Evolutionary conservation across 163 green algal genomes (phyloP).

Genomic region (Scenedesmus sp.): DNA sequence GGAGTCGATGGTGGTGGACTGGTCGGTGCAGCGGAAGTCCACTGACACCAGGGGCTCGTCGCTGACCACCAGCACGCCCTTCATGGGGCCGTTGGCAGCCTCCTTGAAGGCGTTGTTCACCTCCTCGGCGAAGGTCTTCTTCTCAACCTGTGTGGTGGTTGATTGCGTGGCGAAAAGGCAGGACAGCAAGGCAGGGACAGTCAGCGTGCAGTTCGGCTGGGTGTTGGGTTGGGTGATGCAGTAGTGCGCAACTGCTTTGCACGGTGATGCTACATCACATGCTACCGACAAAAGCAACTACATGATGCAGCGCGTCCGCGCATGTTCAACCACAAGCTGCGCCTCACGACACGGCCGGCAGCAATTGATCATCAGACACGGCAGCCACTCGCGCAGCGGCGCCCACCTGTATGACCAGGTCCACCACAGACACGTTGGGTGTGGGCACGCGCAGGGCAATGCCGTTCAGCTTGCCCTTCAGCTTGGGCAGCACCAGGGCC

Average conservation of each 20-base stretch:
- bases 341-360: no score
- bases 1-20: slow-evolving; percentile 95
- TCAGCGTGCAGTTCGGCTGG: no score
- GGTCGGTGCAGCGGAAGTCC: slow-evolving; percentile 95
- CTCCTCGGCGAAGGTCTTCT: slow-evolving; percentile 99
- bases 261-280: no score
- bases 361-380: slow-evolving; percentile 17
- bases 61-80: slow-evolving; percentile 94
- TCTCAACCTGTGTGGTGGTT: slow-evolving; percentile 82
- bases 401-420: slow-evolving; percentile 94
- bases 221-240: no score
- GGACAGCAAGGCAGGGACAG: neutral
- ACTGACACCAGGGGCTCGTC: slow-evolving; percentile 96
- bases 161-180: no score
- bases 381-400: no score
- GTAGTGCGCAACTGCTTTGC: no score
- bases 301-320: no score
- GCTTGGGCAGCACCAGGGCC: slow-evolving; percentile 93
- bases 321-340: no score
- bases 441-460: slow-evolving; percentile 99
- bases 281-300: no score
- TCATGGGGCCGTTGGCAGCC: slow-evolving; percentile 87
- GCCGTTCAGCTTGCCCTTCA: slow-evolving; percentile 99
- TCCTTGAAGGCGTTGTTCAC: slow-evolving; percentile 97
- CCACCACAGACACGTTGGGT: slow-evolving; percentile 98